Base-by-base conservation (phyloP, 1,284 basidiomycete genomes). In the Ceratobasidium papillatum region DNA sequence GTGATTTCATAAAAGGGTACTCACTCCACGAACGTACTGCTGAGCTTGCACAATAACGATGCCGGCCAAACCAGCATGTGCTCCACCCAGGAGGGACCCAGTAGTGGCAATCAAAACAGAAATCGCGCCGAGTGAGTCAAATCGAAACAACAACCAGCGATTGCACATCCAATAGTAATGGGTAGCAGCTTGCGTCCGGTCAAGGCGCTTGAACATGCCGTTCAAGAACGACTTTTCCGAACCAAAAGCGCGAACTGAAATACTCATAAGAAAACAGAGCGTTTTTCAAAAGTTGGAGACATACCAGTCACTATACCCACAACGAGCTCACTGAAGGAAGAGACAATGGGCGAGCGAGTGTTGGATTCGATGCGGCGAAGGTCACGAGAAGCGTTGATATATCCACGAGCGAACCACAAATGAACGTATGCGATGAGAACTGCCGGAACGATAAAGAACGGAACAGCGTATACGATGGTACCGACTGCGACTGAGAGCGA, bases 91-190 rank as follows among this genome's bases (percentile, higher is more conserved):
- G 14, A 65, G 43, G 17, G 63, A 65, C 22, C 63, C 63, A n/a
- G 49, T 19, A n/a, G 90, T 92, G 0, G 92, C 94, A 22, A 89
- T 83, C 19, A 92, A 82, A 58, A 96, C 90, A 5, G 83, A 84
- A 1, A 84, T 58, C 1, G 86, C 90, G 41, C 93, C 92, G 3
- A 96, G 87, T 0, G 85, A 78, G 80, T 95, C 94, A 79, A 94
- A 71, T 2, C 61, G 47, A 27, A 64, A 30, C 12, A 74, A 32
- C 36, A 59, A 38, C 74, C 65, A 75, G 11, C 74, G 64, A 36
- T 75, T 75, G 32, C 74, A 69, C 74, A 75, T 75, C 74, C 73
- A 74, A 43, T 74, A 75, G 36, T 75, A 75, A 36, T 75, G 68
- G 2, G 36, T 45, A 9, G 74, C 74, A 4, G 74, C 74, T 54